Percentiles rank a stretch among this genome's conserved stretches.
Evolutionary conservation across 2,329 filamentous ascomycete genomes (phyloP).

Genomic region (Acephala macrosclerotiorum): DNA sequence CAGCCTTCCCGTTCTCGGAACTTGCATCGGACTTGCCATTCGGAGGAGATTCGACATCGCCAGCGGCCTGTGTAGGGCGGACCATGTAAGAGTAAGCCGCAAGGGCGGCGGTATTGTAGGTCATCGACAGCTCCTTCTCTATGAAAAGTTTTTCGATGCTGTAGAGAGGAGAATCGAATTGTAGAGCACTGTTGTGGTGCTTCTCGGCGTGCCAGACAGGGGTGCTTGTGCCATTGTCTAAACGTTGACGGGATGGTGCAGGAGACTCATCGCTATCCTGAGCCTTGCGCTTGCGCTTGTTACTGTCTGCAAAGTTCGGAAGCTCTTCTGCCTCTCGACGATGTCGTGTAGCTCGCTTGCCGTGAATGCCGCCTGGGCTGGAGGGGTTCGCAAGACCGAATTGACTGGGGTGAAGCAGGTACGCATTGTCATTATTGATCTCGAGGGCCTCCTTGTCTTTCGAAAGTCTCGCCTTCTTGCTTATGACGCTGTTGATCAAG

Average conservation of each 20-base stretch:
- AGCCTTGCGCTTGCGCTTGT: conserved; percentile 68
- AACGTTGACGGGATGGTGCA: conserved; percentile 59
- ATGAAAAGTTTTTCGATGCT: conserved; percentile 76
- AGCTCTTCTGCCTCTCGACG: conserved; percentile 67
- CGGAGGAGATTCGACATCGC: conserved; percentile 38
- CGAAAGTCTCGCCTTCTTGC: conserved; percentile 69
- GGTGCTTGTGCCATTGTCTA: conserved; percentile 65
- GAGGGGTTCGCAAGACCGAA: conserved; percentile 71
- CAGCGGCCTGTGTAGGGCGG: conserved; percentile 51
- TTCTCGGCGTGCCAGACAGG: conserved; percentile 69
- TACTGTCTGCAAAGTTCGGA: conserved; percentile 59
- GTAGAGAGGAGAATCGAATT: conserved; percentile 64
- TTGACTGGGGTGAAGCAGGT: conserved; percentile 72
- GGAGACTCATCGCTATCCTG: conserved; percentile 70
- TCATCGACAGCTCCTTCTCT: conserved; percentile 72
- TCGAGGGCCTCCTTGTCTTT: conserved; percentile 74
- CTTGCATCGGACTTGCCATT: conserved; percentile 53
- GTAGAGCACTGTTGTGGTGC: conserved; percentile 56
- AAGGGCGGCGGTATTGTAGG: conserved; percentile 68
- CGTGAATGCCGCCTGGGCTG: conserved; percentile 68
- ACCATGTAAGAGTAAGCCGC: conserved; percentile 69
- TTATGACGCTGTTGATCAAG: conserved; percentile 69
- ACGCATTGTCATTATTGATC: conserved; percentile 69
- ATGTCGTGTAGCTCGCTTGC: conserved; percentile 68
- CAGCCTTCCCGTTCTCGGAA: conserved; percentile 58